Base-by-base conservation (phyloP, 345 rosid species). In the Populus nigra region DNA sequence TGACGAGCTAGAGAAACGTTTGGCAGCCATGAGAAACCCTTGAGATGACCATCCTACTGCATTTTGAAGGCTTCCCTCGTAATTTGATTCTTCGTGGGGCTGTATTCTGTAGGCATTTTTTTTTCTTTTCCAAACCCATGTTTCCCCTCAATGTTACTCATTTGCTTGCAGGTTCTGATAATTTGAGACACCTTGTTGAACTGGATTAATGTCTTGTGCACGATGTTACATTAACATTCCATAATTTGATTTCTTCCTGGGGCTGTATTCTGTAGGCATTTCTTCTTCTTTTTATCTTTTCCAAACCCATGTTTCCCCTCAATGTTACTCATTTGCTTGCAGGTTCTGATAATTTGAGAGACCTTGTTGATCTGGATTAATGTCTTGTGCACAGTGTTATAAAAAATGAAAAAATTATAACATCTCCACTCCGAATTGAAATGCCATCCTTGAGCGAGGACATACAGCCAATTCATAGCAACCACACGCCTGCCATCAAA, bases 1-100 rank as follows among this genome's bases (percentile, higher is more conserved):
- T 20, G 84, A 87, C 82, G 97, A 90, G 72, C 88, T 95, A 29
- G 98, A 95, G 89, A 88, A 95, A 88, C 91, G 94, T n/a, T 83
- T 93, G 93, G 97, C 94, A 1, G 90, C 98, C 62, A 92, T 95
- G 73, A 90, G 97, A 83, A 91, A 87, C 77, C 85, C 89, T 65
- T 89, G 76, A 86, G 73, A 38, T 10, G 65, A 41, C 65, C 6
- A 13, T 70, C 33, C 50, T 43, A 1, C 68, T 13, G 69, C 27
- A 25, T 69, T 22, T 20, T 27, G 23, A 13, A 12, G 11, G 72
- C 8, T 47, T 61, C 33, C 18, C 50, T 8, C 35, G 2, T 49
- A 31, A 65, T 65, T 55, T 50, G 50, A 70, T 50, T 69, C 65
- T 38, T 68, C 38, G 1, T 65, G 27, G 65, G 72, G 4, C 29